Evolutionary conservation across 2,329 filamentous ascomycete species (phyloP).

Genomic region (Talaromyces sp.): DNA sequence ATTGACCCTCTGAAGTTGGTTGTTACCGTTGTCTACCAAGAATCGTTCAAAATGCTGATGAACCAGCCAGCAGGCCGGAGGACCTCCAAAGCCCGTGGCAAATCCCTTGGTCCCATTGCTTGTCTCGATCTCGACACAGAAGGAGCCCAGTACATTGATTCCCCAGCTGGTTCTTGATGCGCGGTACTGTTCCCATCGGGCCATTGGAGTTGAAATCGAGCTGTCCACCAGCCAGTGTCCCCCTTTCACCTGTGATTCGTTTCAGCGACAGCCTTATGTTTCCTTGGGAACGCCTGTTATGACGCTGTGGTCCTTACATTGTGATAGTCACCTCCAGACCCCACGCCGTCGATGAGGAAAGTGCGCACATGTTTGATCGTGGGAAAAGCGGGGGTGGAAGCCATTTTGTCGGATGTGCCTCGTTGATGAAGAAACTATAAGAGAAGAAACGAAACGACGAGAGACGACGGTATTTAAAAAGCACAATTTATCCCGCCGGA

Average conservation of each 20-base stretch:
- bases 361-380: conserved; percentile 41
- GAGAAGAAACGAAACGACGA: not conserved
- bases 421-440: not conserved
- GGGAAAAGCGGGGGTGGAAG: conserved; percentile 30
- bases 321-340: conserved; percentile 62
- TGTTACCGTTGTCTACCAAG: conserved; percentile 65
- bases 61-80: conserved; percentile 88
- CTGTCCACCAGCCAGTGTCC: conserved; percentile 78
- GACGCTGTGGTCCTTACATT: conserved; percentile 60
- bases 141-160: conserved; percentile 90
- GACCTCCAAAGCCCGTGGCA: conserved; percentile 88
- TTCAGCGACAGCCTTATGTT: not conserved
- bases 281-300: not conserved
- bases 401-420: conserved; percentile 19
- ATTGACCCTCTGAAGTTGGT: not conserved
- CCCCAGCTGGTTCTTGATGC: conserved; percentile 87
- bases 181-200: conserved; percentile 80
- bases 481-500: not conserved
- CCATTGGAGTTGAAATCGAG: conserved; percentile 88
- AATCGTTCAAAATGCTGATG: conserved; percentile 92
- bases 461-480: not conserved
- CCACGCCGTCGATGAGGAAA: conserved; percentile 42
- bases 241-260: conserved; percentile 35
- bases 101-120: conserved; percentile 89
- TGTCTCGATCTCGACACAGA: conserved; percentile 83